These are phyloP conservation scores for Paracamarosporium sp. DNA, from an alignment of 2,329 filamentous ascomycete genomes.

Conservation along the genomic window DNA sequence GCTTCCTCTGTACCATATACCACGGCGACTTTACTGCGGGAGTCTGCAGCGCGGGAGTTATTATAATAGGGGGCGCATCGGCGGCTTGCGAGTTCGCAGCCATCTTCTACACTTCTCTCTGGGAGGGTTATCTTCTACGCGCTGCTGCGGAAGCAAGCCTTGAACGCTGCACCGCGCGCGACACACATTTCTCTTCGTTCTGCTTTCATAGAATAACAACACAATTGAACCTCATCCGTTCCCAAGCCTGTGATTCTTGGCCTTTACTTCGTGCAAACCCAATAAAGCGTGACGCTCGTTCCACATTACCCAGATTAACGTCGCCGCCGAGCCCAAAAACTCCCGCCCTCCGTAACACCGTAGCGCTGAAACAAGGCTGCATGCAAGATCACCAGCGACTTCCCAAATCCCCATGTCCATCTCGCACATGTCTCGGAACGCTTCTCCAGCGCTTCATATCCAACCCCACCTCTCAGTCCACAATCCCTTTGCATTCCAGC, in stretches of 20 bases:
- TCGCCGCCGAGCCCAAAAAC: too few relatives aligned
- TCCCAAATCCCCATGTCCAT: not conserved
- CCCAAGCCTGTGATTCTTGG: not conserved
- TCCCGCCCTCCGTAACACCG: too few relatives aligned
- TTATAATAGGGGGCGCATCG: not conserved
- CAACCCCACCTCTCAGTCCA: not conserved
- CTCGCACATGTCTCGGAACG: not conserved
- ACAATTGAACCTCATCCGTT: slow-evolving; percentile 1
- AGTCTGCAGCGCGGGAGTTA: not conserved
- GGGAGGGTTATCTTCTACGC: not conserved
- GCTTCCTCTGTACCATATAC: slow-evolving; percentile 14
- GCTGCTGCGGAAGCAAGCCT: too few relatives aligned
- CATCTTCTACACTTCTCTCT: not conserved
- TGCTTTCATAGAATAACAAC: not conserved
- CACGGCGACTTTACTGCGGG: not conserved
- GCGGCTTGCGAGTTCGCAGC: not conserved
- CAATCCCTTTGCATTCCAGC: not conserved
- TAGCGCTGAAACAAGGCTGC: not conserved
- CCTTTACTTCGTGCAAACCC: not conserved
- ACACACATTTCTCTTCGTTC: not conserved
- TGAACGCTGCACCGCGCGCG: too few relatives aligned
- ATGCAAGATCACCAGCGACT: not conserved
- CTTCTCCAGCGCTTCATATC: not conserved
- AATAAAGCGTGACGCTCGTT: not conserved
- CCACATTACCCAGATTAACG: not conserved